These are phyloP conservation scores for Penicillium crystallinum DNA, from an alignment of 495 filamentous ascomycete species.

Conservation along the genomic window DNA sequence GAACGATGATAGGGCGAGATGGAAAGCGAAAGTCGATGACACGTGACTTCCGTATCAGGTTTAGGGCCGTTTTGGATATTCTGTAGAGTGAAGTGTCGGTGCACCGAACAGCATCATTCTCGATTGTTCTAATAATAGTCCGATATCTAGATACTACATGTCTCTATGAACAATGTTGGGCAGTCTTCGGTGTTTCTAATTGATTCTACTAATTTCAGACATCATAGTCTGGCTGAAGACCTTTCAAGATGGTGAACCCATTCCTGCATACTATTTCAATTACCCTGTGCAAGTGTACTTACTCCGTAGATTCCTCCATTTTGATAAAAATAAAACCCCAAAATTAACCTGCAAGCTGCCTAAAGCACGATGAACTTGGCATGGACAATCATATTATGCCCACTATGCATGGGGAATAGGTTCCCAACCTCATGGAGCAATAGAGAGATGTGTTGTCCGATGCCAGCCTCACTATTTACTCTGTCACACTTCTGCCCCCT, in stretches of 20 bases:
- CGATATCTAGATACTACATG: not conserved
- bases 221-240: too few species aligned
- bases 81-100: not conserved
- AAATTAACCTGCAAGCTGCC: not conserved
- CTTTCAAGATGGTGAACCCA: too few species aligned
- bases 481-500: not conserved
- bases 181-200: not conserved
- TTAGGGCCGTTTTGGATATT: slow-evolving; percentile 7
- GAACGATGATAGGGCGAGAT: slow-evolving; percentile 27
- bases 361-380: not conserved
- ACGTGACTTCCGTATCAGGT: slow-evolving; percentile 20
- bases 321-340: not conserved
- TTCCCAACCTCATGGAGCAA: not conserved
- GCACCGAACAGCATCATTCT: not conserved
- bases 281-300: too few species aligned
- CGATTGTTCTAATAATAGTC: not conserved
- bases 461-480: slow-evolving; percentile 3
- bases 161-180: not conserved
- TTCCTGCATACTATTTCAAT: too few species aligned
- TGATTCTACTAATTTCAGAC: too few species aligned
- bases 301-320: not conserved
- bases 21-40: slow-evolving; percentile 18
- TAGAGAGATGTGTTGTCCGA: slow-evolving; percentile 1
- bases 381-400: slow-evolving; percentile 5
- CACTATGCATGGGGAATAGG: not conserved